A percentile compares a stretch with the other conserved stretches of the same genome.
Conservation (phyloP, 192 early-diverging fungal species). For the Podila verticillata region DNA sequence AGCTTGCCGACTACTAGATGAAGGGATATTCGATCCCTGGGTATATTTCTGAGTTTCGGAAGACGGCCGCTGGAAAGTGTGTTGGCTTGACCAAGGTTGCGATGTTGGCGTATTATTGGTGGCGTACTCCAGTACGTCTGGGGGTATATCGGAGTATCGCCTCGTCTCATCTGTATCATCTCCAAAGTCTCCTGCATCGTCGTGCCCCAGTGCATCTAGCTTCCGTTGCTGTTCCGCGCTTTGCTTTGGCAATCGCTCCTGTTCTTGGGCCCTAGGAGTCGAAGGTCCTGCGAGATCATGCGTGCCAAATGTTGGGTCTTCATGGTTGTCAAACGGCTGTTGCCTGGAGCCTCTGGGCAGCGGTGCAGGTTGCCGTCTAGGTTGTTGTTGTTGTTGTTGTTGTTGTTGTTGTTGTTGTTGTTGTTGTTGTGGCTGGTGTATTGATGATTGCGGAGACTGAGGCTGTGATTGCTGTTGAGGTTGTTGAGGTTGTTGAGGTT, state of each 20-base stretch:
- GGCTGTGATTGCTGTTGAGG: neutral
- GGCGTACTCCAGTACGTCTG: neutral
- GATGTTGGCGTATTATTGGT: neutral
- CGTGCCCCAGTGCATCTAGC: neutral
- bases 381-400: neutral
- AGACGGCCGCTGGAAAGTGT: neutral
- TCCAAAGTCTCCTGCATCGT: neutral
- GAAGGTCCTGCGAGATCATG: neutral
- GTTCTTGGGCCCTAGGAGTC: neutral
- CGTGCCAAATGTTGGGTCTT: neutral
- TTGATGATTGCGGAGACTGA: neutral
- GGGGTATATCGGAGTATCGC: constrained; percentile 2
- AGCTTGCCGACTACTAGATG: neutral
- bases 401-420: no score
- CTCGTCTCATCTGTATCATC: neutral
- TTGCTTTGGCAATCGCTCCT: neutral
- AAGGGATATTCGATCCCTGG: neutral
- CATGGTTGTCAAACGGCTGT: neutral
- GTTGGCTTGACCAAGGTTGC: neutral
- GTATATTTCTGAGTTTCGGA: constrained; percentile 3
- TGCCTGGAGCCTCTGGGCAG: neutral
- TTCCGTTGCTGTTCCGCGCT: neutral
- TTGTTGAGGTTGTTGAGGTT: neutral
- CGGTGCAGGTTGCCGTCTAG: neutral
- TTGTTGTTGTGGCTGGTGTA: neutral